Evolutionary conservation across 1,284 basidiomycete genomes (phyloP).

Genomic region (Cryptococcus floricola): DNA sequence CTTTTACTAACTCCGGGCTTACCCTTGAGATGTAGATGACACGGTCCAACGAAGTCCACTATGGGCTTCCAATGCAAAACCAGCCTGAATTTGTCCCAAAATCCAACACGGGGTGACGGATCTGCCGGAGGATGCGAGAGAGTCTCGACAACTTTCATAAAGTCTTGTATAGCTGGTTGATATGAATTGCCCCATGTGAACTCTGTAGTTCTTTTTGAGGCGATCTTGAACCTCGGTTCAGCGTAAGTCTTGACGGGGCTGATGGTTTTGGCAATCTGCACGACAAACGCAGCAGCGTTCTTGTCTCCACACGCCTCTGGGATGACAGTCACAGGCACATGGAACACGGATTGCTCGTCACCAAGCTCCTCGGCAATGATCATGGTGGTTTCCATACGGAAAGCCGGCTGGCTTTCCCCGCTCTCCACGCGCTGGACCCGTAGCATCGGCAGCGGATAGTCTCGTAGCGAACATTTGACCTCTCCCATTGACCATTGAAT

Average conservation of each 20-base stretch:
- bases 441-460: conserved; percentile 59
- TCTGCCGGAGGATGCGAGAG: conserved; percentile 77
- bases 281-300: conserved; percentile 58
- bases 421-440: conserved; percentile 45
- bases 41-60: conserved; percentile 67
- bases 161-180: conserved; percentile 78
- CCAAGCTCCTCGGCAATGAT: conserved; percentile 89
- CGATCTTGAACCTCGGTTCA: conserved; percentile 65
- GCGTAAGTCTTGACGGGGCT: conserved; percentile 96
- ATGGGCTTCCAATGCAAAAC: conserved; percentile 79
- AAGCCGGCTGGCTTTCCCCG: conserved; percentile 9
- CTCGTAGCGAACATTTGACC: conserved; percentile 66
- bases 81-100: conserved; percentile 92
- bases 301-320: conserved; percentile 55
- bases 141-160: conserved; percentile 78
- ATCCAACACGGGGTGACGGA: conserved; percentile 80
- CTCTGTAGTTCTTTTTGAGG: conserved; percentile 64
- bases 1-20: conserved; percentile 6
- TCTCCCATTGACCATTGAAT: conserved; percentile 66
- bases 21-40: conserved; percentile 84
- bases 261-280: conserved; percentile 82
- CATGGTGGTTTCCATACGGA: conserved; percentile 65
- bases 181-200: conserved; percentile 91
- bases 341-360: conserved; percentile 64
- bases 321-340: conserved; percentile 65